A percentile compares a stretch with the other conserved stretches of the same genome.
phyloP scores from a whole-genome alignment of 139 green algal genomes.

The Chlamydomonas sp. region DNA sequence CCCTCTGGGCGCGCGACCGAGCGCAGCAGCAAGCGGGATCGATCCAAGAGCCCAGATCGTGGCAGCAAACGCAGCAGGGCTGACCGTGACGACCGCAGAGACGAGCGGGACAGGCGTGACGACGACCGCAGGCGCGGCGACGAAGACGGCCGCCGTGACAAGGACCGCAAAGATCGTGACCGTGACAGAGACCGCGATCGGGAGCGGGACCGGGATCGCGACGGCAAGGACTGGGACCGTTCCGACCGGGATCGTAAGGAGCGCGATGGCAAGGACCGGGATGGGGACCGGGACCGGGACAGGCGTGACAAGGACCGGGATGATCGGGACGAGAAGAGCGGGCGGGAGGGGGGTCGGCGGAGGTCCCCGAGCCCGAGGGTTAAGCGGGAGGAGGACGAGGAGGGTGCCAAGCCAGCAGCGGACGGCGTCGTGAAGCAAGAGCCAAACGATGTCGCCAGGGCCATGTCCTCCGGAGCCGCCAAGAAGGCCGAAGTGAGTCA shows the following conservation, averaged over 20 bases:
- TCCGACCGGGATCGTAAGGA: slow-evolving; percentile 11
- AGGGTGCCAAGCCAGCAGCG: not conserved
- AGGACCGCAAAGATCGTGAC: slow-evolving; percentile 14
- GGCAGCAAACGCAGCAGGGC: slow-evolving; percentile 5
- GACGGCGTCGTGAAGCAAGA: not conserved
- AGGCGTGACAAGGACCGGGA: slow-evolving; percentile 35
- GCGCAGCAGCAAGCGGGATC: slow-evolving; percentile 8
- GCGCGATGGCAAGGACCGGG: slow-evolving; percentile 9
- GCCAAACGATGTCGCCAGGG: not conserved
- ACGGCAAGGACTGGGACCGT: slow-evolving; percentile 20
- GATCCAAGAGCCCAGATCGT: slow-evolving; percentile 29
- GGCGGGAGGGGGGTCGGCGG: not conserved
- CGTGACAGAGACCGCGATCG: slow-evolving; percentile 12
- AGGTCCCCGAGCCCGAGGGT: slow-evolving; percentile 19
- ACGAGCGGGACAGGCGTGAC: not conserved
- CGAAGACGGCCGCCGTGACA: slow-evolving; percentile 27
- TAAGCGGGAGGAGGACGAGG: slow-evolving; percentile 31
- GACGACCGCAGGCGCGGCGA: slow-evolving; percentile 9
- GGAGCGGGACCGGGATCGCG: slow-evolving; percentile 4
- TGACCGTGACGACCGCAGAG: slow-evolving; percentile 9
- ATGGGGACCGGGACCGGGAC: slow-evolving; percentile 4
- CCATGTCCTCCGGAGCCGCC: not conserved
- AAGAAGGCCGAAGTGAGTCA: slow-evolving; percentile 30
- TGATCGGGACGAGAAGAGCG: slow-evolving; percentile 21
- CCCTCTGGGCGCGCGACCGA: not conserved